These are phyloP conservation scores for Ganoderma lucidum DNA, from an alignment of 1,284 basidiomycete genomes.

Conservation along the genomic window DNA sequence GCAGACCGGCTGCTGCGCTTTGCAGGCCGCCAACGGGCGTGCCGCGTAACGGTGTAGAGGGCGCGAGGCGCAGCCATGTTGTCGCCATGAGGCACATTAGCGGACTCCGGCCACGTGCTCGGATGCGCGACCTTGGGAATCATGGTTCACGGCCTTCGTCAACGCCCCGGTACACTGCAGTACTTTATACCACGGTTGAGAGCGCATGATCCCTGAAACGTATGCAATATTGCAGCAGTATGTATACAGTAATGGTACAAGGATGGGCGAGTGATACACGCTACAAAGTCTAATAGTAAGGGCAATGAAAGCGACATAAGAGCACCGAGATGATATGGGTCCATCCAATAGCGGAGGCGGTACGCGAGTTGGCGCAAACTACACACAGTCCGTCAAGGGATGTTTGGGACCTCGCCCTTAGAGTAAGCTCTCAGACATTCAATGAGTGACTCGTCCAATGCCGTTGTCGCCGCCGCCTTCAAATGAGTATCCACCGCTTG, in stretches of 20 bases:
- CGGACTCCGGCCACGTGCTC: not conserved
- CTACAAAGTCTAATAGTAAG: not conserved
- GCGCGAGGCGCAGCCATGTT: conserved; percentile 4
- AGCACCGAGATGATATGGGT: not conserved
- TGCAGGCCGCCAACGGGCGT: not conserved
- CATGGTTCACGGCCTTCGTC: no score
- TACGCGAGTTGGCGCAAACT: not conserved
- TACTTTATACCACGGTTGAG: no score
- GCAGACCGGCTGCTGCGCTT: not conserved
- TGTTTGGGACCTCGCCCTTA: not conserved
- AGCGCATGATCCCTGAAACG: not conserved
- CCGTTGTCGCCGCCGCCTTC: conserved; percentile 3
- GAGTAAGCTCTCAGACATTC: conserved; percentile 9
- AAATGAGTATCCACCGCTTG: conserved; percentile 6
- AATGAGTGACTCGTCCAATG: conserved; percentile 8
- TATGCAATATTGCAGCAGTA: not conserved
- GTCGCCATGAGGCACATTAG: not conserved
- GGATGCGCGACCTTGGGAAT: not conserved
- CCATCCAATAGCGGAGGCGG: not conserved
- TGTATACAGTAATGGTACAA: not conserved
- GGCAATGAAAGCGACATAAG: no score
- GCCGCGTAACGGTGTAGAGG: not conserved
- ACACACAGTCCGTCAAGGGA: not conserved
- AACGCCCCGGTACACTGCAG: not conserved
- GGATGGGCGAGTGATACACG: not conserved